phyloP scores from a whole-genome alignment of 768 basidiomycete genomes.

The Agrocybe praecox region DNA sequence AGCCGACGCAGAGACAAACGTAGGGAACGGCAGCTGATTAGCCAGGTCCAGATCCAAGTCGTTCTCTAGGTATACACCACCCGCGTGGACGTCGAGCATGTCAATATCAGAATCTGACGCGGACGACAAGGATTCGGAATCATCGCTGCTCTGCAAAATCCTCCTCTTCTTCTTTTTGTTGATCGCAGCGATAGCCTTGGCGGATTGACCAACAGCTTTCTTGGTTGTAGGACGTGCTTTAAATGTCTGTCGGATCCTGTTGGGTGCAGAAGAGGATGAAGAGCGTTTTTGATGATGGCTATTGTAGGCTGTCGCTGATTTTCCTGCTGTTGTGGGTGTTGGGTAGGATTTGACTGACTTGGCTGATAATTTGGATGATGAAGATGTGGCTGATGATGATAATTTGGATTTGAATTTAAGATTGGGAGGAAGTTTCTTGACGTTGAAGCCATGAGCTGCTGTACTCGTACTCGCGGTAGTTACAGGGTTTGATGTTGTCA shows the following conservation, averaged over 20 bases:
- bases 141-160: constrained; percentile 22
- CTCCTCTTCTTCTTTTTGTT: constrained; percentile 21
- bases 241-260: constrained; percentile 19
- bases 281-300: constrained; percentile 1
- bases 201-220: constrained; percentile 22
- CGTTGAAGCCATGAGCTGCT: background rate
- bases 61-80: constrained; percentile 7
- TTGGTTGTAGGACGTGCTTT: constrained; percentile 23
- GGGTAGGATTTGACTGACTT: background rate
- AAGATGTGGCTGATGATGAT: too few relatives aligned
- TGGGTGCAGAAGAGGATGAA: background rate
- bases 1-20: constrained; percentile 68
- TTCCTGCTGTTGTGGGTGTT: background rate
- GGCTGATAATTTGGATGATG: too few relatives aligned
- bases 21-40: constrained; percentile 48
- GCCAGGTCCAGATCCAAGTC: constrained; percentile 21
- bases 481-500: background rate
- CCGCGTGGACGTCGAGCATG: background rate
- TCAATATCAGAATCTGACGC: constrained; percentile 36
- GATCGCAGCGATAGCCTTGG: too few relatives aligned
- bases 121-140: constrained; percentile 29
- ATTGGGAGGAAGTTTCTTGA: background rate
- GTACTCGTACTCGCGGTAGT: background rate
- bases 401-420: background rate
- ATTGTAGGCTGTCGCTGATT: background rate